Base-by-base conservation (phyloP, 441 rosid species). In the Mallotus japonicus region DNA sequence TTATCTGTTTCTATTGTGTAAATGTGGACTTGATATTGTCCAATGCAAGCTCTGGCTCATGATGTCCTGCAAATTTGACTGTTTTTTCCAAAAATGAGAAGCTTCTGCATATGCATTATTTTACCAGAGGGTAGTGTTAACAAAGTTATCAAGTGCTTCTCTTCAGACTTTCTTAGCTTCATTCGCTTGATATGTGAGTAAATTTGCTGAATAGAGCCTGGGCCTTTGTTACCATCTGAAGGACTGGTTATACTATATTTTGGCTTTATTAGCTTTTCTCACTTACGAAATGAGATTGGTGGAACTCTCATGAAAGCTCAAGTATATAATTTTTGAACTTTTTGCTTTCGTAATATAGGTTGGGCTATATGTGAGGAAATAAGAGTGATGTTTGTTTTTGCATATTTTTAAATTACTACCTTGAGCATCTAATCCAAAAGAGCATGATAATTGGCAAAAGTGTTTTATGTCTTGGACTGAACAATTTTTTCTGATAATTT, bases 151-250 rank as follows among this genome's bases (percentile, higher is more conserved):
- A 59, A 58, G 22, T 44, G 37, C 42, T 60, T 20, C 42, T 22
- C 49, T 20, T 57, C 15, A 58, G 22, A 54, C 19, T 28, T 56
- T 14, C 14, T 57, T 14, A 8, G 46, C 37, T 70, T 37, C 51
- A 47, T 44, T 46, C 46, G 28, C n/a, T 47, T 59, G 44, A n/a
- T 13, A 46, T 57, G 73, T 20, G 44, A 57, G 57, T n/a, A 69
- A 20, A 32, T 28, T 60, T 20, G n/a, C 16, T 37, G 22, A 20
- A 57, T 15, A 58, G 34, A 60, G 13, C 65, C 66, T 22, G 47
- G 59, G 22, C 22, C 34, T 68, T 4, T 65, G 19, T 65, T 22
- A 65, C 7, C 16, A 47, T 20, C 32, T 46, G 4, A 19, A 32
- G 24, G 24, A 17, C 3, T 37, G 40, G 0, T 37, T 8, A 44